These are phyloP conservation scores for Podaxis rugospora DNA, from an alignment of 768 basidiomycete genomes.

Conservation along the genomic window DNA sequence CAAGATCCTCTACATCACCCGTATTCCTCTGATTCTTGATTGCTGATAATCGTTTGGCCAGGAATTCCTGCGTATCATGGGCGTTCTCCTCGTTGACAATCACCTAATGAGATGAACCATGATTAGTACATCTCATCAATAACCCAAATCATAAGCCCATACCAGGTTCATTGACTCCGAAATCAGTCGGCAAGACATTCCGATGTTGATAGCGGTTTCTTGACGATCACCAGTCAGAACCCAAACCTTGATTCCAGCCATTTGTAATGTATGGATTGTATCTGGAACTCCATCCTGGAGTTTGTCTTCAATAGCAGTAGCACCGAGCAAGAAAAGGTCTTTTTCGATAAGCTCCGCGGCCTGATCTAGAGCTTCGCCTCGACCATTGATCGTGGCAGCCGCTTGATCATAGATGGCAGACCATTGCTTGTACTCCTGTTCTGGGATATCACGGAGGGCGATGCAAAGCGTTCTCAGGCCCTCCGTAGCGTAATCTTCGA, in stretches of 20 bases:
- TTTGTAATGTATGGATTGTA: constrained; percentile 94
- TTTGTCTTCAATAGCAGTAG: constrained; percentile 98
- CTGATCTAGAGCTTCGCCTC: constrained; percentile 89
- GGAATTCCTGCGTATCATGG: constrained; percentile 77
- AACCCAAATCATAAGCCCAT: constrained; percentile 18
- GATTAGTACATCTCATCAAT: background rate
- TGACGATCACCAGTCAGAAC: constrained; percentile 97
- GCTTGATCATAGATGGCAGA: constrained; percentile 84
- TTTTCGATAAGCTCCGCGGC: constrained; percentile 96
- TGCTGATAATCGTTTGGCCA: constrained; percentile 83
- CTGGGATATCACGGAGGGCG: constrained; percentile 88
- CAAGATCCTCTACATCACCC: constrained; percentile 93
- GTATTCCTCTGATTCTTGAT: constrained; percentile 90
- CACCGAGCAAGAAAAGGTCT: constrained; percentile 88
- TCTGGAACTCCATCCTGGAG: constrained; percentile 98
- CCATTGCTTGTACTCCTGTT: constrained; percentile 91
- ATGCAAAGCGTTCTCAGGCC: constrained; percentile 96
- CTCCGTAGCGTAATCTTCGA: constrained; percentile 98
- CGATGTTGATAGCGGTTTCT: constrained; percentile 99
- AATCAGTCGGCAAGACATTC: constrained; percentile 94
- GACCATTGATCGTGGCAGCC: constrained; percentile 91
- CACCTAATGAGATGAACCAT: constrained; percentile 46
- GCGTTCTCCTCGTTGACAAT: constrained; percentile 90
- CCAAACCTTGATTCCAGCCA: constrained; percentile 99
- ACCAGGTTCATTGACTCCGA: constrained; percentile 99